phyloP scores from a whole-genome alignment of 2,329 filamentous ascomycete genomes.

The Rhinocladiella similis region DNA sequence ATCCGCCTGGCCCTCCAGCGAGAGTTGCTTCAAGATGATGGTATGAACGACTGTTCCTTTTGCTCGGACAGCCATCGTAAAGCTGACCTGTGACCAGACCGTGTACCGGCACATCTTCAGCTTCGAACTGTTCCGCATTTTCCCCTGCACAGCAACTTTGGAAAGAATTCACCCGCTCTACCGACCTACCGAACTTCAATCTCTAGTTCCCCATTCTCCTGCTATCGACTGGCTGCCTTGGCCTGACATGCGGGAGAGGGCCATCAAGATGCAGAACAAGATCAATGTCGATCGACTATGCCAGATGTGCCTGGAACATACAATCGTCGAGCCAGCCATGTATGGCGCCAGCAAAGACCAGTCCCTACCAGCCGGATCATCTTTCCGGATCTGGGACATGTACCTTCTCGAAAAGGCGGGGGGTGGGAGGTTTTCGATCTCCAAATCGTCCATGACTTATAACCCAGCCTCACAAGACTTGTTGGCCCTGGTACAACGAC shows the following conservation, averaged over 20 bases:
- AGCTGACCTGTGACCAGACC: not conserved
- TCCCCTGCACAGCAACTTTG: slow-evolving; percentile 11
- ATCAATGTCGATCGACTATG: slow-evolving; percentile 9
- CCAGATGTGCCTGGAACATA: slow-evolving; percentile 5
- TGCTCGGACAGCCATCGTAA: not conserved
- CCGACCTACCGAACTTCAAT: slow-evolving; percentile 9
- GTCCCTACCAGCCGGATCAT: not conserved
- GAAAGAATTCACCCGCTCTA: slow-evolving; percentile 7
- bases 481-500: slow-evolving; percentile 3
- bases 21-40: slow-evolving; percentile 8
- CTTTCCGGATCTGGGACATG: slow-evolving; percentile 19
- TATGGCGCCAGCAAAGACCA: not conserved
- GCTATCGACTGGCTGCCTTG: slow-evolving; percentile 22
- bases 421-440: not conserved
- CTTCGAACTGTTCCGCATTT: slow-evolving; percentile 14
- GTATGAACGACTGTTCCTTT: not conserved
- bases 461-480: slow-evolving; percentile 2
- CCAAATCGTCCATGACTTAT: not conserved
- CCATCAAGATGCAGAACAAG: slow-evolving; percentile 9
- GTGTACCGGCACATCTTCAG: slow-evolving; percentile 11
- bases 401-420: slow-evolving; percentile 7
- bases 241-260: slow-evolving; percentile 12
- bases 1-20: slow-evolving; percentile 12
- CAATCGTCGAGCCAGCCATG: slow-evolving; percentile 5
- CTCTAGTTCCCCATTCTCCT: slow-evolving; percentile 10